phyloP scores from a whole-genome alignment of 768 basidiomycete species.

The Daedalea quercina region DNA sequence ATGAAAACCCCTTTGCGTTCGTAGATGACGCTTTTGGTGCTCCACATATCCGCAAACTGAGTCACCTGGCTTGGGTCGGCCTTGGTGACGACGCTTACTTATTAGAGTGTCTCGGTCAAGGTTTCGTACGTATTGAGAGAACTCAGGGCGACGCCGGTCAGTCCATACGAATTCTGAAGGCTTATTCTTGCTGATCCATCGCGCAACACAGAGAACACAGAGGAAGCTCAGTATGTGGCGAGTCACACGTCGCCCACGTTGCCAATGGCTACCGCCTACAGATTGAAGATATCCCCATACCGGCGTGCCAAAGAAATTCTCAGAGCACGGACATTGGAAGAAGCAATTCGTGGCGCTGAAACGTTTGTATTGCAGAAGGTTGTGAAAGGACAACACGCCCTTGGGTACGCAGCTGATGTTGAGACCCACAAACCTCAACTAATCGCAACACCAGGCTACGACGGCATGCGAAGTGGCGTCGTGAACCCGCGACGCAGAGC shows the following conservation, averaged over 20 bases:
- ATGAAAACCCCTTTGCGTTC: slow-evolving; percentile 67
- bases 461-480: slow-evolving; percentile 63
- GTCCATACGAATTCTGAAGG: not conserved
- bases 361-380: slow-evolving; percentile 55
- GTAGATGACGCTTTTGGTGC: slow-evolving; percentile 41
- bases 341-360: slow-evolving; percentile 65
- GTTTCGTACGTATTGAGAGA: slow-evolving; percentile 58
- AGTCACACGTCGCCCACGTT: slow-evolving; percentile 48
- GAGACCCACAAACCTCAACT: not conserved
- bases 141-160: slow-evolving; percentile 30
- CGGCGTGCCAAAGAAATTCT: slow-evolving; percentile 37
- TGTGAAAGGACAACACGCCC: slow-evolving; percentile 38
- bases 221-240: slow-evolving; percentile 36
- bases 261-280: slow-evolving; percentile 35
- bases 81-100: slow-evolving; percentile 69
- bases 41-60: slow-evolving; percentile 49
- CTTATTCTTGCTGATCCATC: not conserved
- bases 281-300: slow-evolving; percentile 46
- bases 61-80: slow-evolving; percentile 69
- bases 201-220: slow-evolving; percentile 21
- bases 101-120: slow-evolving; percentile 67
- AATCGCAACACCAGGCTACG: slow-evolving; percentile 33
- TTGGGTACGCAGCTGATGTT: slow-evolving; percentile 40
- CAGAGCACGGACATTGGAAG: slow-evolving; percentile 45
- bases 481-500: slow-evolving; percentile 46